A percentile compares a stretch with the other conserved stretches of the same genome.
Evolutionary conservation across 176 grass and related monocot genomes (phyloP).

Genomic region (Triticum turgidum): DNA sequence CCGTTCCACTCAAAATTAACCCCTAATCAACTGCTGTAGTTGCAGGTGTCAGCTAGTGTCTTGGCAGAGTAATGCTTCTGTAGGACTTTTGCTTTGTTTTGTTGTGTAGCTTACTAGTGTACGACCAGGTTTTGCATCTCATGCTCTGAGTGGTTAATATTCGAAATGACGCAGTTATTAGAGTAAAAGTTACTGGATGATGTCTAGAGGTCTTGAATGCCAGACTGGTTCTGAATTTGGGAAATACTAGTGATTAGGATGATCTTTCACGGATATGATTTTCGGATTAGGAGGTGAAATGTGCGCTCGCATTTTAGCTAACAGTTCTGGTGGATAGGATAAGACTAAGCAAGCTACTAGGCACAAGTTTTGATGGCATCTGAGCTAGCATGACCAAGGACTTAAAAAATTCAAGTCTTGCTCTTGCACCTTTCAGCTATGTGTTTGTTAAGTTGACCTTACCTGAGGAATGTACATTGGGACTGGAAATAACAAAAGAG

Average conservation of each 20-base stretch:
- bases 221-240: neutral
- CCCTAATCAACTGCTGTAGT: neutral
- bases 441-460: neutral
- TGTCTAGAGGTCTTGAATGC: neutral
- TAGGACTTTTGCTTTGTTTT: conserved; percentile 4
- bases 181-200: neutral
- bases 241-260: neutral
- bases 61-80: neutral
- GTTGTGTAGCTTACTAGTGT: neutral
- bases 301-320: neutral
- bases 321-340: neutral
- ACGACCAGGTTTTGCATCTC: neutral
- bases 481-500: neutral
- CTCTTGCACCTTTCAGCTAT: neutral
- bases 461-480: conserved; percentile 2
- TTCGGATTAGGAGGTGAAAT: neutral
- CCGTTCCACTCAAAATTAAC: neutral
- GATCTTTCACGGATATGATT: neutral
- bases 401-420: neutral
- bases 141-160: neutral
- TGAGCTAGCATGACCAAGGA: neutral
- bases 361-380: neutral
- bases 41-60: neutral
- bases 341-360: conserved; percentile 4
- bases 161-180: neutral